phyloP scores from a whole-genome alignment of 148 eudicot species.

The Agrostemma githago region DNA sequence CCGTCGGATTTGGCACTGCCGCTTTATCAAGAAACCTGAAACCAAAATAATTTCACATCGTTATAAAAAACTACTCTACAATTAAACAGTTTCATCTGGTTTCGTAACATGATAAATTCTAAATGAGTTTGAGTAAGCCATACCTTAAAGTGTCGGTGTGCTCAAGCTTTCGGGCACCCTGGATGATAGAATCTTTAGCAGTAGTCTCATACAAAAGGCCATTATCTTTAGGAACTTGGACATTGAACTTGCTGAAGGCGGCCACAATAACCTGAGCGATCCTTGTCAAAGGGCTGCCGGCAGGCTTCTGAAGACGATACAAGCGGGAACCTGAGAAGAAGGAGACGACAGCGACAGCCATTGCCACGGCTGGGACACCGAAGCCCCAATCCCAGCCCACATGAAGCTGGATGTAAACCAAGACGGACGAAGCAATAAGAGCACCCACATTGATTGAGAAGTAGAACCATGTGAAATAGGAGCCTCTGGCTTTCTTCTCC shows the following conservation, averaged over 20 bases:
- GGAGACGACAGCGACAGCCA: conserved; percentile 45
- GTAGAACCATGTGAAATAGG: conserved; percentile 57
- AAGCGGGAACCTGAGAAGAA: conserved; percentile 42
- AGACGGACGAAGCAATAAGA: conserved; percentile 44
- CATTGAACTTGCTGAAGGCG: conserved; percentile 31
- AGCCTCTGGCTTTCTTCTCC: conserved; percentile 39
- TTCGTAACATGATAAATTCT: no score
- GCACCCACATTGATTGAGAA: conserved; percentile 56
- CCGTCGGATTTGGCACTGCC: conserved; percentile 40
- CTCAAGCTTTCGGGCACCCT: conserved; percentile 51
- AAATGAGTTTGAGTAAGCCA: neutral
- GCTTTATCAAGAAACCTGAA: conserved; percentile 57
- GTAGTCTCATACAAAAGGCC: conserved; percentile 41
- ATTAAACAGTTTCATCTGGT: neutral
- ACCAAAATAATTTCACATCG: neutral
- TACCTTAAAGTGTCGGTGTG: conserved; percentile 46
- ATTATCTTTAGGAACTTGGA: conserved; percentile 37
- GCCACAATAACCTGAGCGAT: conserved; percentile 50
- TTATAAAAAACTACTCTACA: no score
- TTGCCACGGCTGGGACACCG: conserved; percentile 52
- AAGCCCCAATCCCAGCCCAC: conserved; percentile 63
- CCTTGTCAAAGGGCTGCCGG: conserved; percentile 53
- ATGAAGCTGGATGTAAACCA: conserved; percentile 52
- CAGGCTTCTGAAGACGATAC: conserved; percentile 50
- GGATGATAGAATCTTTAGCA: conserved; percentile 30